Evolutionary conservation across 1,284 basidiomycete genomes (phyloP).

Genomic region (Ceratorhiza oryzae-sativae): DNA sequence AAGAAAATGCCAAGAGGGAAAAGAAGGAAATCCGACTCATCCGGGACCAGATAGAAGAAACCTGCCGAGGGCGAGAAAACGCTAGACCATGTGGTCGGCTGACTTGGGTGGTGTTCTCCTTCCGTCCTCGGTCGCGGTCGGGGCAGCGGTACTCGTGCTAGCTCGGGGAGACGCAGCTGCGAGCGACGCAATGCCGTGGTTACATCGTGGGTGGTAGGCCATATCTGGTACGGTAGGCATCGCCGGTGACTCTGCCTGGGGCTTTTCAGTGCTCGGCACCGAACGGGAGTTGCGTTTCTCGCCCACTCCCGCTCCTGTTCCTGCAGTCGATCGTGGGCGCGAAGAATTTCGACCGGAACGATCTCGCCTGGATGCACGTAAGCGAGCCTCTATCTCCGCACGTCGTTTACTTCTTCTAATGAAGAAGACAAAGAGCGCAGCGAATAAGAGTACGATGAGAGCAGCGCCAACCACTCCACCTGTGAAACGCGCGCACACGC

Average conservation of each 20-base stretch:
- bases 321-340: neutral
- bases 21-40: neutral
- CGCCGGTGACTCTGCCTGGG: neutral
- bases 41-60: neutral
- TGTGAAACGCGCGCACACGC: neutral
- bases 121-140: constrained; percentile 13
- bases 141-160: constrained; percentile 25
- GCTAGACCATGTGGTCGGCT: constrained; percentile 22
- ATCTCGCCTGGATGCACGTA: constrained; percentile 1
- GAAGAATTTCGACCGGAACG: neutral
- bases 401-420: constrained; percentile 34
- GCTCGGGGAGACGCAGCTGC: constrained; percentile 17
- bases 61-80: neutral
- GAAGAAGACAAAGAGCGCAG: constrained; percentile 25
- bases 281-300: neutral
- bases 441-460: constrained; percentile 29
- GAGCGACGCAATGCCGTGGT: constrained; percentile 26
- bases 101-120: constrained; percentile 29
- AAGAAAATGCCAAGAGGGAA: neutral
- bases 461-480: constrained; percentile 29
- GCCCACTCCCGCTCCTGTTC: too few species aligned
- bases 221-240: constrained; percentile 24
- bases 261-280: neutral
- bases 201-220: constrained; percentile 31
- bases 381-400: constrained; percentile 19